Conservation (phyloP, 1,284 basidiomycete genomes). For the Heterobasidion parviporum region DNA sequence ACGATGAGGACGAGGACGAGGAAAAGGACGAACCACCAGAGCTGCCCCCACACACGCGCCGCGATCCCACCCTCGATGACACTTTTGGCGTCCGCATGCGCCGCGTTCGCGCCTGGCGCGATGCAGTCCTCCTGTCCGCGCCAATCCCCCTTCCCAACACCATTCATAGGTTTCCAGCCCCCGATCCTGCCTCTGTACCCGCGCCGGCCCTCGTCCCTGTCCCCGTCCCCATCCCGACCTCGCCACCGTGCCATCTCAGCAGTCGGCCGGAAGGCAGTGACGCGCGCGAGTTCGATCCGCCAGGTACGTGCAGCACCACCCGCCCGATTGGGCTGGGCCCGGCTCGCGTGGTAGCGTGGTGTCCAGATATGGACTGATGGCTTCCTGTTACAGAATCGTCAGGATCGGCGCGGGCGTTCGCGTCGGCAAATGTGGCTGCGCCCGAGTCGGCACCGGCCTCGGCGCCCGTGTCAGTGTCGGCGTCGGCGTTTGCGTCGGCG, state of each 20-base stretch:
- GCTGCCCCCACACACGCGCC: slow-evolving; percentile 14
- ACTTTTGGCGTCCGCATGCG: slow-evolving; percentile 42
- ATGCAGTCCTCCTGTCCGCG: slow-evolving; percentile 16
- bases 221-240: too few species aligned
- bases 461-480: background rate
- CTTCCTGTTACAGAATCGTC: too few species aligned
- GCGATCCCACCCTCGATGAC: slow-evolving; percentile 33
- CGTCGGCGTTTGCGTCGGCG: background rate
- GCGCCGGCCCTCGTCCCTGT: background rate
- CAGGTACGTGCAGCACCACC: background rate
- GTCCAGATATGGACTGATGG: too few species aligned
- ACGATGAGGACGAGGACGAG: slow-evolving; percentile 19
- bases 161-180: slow-evolving; percentile 20
- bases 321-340: too few species aligned
- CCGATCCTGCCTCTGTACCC: background rate
- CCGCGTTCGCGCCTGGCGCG: slow-evolving; percentile 51
- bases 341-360: too few species aligned
- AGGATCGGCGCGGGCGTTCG: too few species aligned
- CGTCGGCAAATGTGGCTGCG: too few species aligned
- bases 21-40: background rate
- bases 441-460: too few species aligned
- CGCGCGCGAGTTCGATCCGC: background rate
- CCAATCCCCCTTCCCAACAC: slow-evolving; percentile 42
- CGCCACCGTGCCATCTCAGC: too few species aligned
- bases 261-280: too few species aligned